Percentiles rank a stretch among this genome's conserved stretches.
phyloP scores from a whole-genome alignment of 2,329 filamentous ascomycete species.

The Colletotrichum scovillei region DNA sequence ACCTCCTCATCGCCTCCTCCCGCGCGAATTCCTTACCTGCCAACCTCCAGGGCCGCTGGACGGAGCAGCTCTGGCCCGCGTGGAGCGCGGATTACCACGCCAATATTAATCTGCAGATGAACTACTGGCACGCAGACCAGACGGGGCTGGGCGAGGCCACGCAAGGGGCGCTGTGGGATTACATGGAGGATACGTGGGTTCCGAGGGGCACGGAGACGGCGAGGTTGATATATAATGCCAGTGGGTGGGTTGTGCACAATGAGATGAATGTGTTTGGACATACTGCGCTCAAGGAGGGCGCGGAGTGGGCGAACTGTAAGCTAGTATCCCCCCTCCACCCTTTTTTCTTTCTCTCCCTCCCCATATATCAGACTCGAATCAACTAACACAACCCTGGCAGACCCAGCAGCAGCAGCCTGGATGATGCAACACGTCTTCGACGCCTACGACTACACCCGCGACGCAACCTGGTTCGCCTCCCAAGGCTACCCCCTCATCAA shows the following conservation, averaged over 20 bases:
- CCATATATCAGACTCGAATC: not conserved
- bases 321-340: not conserved
- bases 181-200: constrained; percentile 64
- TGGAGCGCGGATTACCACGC: constrained; percentile 67
- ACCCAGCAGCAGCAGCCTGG: constrained; percentile 64
- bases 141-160: constrained; percentile 60
- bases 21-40: constrained; percentile 62
- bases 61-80: constrained; percentile 50
- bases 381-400: constrained; percentile 49
- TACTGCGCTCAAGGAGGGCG: constrained; percentile 52
- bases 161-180: constrained; percentile 60
- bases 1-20: constrained; percentile 66
- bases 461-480: constrained; percentile 57
- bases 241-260: constrained; percentile 67
- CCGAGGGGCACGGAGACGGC: constrained; percentile 65
- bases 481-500: constrained; percentile 66
- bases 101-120: constrained; percentile 73
- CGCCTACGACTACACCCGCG: constrained; percentile 63
- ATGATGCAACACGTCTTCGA: constrained; percentile 71
- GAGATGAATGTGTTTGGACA: constrained; percentile 71
- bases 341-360: not conserved
- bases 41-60: constrained; percentile 69
- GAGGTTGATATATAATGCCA: constrained; percentile 61
- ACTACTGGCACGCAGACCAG: constrained; percentile 67
- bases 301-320: constrained; percentile 47